These are phyloP conservation scores for Colletotrichum gloeosporioides DNA, from an alignment of 2,329 filamentous ascomycete genomes.

Conservation along the genomic window DNA sequence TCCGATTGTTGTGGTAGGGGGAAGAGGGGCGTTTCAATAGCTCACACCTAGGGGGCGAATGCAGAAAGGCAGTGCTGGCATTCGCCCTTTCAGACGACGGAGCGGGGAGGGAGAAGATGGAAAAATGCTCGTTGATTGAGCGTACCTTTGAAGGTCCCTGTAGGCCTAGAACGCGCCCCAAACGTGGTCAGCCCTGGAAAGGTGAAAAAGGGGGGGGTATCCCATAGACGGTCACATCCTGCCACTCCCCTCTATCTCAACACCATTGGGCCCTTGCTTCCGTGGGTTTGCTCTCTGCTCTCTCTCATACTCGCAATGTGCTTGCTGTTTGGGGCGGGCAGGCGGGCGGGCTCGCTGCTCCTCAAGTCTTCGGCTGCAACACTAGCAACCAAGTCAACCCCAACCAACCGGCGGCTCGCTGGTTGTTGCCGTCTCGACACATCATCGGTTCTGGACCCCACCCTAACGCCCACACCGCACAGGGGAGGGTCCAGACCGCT, in stretches of 20 bases:
- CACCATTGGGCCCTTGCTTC: neutral
- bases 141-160: constrained; percentile 38
- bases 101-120: neutral
- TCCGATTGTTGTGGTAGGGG: constrained; percentile 11
- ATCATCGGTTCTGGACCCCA: neutral
- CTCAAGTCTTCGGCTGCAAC: neutral
- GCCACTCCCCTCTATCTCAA: neutral
- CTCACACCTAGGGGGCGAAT: constrained; percentile 3
- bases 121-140: constrained; percentile 10
- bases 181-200: constrained; percentile 22
- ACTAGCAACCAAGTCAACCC: neutral
- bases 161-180: constrained; percentile 37
- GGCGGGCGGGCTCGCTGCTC: neutral
- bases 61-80: neutral
- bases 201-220: neutral
- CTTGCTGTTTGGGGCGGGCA: neutral
- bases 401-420: neutral
- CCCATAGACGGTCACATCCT: neutral
- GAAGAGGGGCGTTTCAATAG: neutral
- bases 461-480: neutral
- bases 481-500: constrained; percentile 1
- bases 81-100: neutral
- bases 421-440: neutral
- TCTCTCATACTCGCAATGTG: neutral
- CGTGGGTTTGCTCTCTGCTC: neutral